Percentiles rank a stretch among this genome's conserved stretches.
These are phyloP conservation scores for Malassezia arunalokei DNA, from an alignment of 1,284 basidiomycete genomes.

Conservation along the genomic window DNA sequence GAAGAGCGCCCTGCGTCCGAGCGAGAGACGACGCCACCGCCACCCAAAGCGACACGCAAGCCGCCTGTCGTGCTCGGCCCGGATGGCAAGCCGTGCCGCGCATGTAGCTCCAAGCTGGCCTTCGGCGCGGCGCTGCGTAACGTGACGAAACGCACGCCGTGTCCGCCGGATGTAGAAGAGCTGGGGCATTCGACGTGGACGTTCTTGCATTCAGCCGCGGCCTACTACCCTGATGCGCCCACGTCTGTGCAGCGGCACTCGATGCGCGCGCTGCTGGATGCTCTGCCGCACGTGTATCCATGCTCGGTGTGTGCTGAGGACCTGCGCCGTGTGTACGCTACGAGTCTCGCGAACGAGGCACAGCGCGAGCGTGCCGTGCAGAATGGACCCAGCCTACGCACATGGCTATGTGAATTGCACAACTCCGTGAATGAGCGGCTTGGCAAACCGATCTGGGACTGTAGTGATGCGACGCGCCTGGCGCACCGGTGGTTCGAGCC, in stretches of 20 bases:
- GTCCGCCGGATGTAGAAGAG: slow-evolving; percentile 40
- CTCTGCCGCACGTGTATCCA: slow-evolving; percentile 36
- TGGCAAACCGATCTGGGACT: slow-evolving; percentile 33
- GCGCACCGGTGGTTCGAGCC: slow-evolving; percentile 37
- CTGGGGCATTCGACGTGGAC: slow-evolving; percentile 40
- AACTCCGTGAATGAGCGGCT: slow-evolving; percentile 41
- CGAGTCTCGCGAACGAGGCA: slow-evolving; percentile 14
- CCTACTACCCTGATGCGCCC: slow-evolving; percentile 38
- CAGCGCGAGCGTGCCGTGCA: slow-evolving; percentile 17
- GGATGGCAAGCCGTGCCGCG: slow-evolving; percentile 44
- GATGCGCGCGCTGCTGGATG: slow-evolving; percentile 29
- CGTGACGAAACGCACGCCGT: slow-evolving; percentile 14
- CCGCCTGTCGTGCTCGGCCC: slow-evolving; percentile 32
- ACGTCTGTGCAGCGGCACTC: slow-evolving; percentile 23
- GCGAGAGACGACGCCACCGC: neutral
- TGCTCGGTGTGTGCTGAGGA: slow-evolving; percentile 35
- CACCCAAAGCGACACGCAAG: neutral
- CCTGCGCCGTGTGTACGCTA: slow-evolving; percentile 28
- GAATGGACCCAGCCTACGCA: slow-evolving; percentile 19
- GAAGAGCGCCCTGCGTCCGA: slow-evolving; percentile 5
- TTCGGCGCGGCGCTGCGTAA: slow-evolving; percentile 37
- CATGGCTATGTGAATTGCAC: slow-evolving; percentile 40
- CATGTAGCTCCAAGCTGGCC: slow-evolving; percentile 38
- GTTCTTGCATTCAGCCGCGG: slow-evolving; percentile 37
- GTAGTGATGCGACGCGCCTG: slow-evolving; percentile 24